phyloP scores from a whole-genome alignment of 129 eudicot genomes.

The Ambrosia trifida region DNA sequence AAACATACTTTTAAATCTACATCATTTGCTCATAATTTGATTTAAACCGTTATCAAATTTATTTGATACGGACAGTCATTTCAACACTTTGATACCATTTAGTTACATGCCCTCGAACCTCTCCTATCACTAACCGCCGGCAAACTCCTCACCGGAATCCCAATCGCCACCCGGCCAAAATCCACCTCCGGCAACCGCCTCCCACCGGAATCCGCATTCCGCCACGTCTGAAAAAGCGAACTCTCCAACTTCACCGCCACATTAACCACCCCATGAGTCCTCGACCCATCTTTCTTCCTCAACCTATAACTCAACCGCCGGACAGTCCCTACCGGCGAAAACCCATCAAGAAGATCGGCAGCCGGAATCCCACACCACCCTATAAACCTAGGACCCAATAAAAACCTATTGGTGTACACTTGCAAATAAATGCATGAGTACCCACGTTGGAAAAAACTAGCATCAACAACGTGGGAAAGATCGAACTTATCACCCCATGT shows the following conservation, averaged over 20 bases:
- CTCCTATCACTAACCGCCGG: conserved; percentile 18
- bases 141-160: conserved; percentile 45
- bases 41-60: too few relatives aligned
- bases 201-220: neutral
- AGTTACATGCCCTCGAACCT: neutral
- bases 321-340: conserved; percentile 31
- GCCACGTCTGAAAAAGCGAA: conserved; percentile 1
- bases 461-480: conserved; percentile 35
- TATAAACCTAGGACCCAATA: conserved; percentile 38
- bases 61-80: too few relatives aligned
- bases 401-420: conserved; percentile 38
- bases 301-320: conserved; percentile 58
- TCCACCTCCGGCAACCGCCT: conserved; percentile 20
- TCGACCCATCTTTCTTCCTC: conserved; percentile 53
- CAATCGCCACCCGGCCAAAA: conserved; percentile 32
- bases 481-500: conserved; percentile 67
- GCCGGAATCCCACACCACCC: conserved; percentile 67
- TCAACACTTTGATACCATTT: too few relatives aligned
- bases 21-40: too few relatives aligned
- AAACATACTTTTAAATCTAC: too few relatives aligned
- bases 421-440: conserved; percentile 44
- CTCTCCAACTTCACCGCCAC: conserved; percentile 45
- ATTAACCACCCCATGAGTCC: conserved; percentile 54
- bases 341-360: conserved; percentile 41
- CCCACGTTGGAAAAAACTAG: conserved; percentile 19